Evolutionary conservation across 352 stramenopile species (phyloP), one percentile per base, ranked within the genome.

Genomic region (Phytophthora kernoviae): DNA sequence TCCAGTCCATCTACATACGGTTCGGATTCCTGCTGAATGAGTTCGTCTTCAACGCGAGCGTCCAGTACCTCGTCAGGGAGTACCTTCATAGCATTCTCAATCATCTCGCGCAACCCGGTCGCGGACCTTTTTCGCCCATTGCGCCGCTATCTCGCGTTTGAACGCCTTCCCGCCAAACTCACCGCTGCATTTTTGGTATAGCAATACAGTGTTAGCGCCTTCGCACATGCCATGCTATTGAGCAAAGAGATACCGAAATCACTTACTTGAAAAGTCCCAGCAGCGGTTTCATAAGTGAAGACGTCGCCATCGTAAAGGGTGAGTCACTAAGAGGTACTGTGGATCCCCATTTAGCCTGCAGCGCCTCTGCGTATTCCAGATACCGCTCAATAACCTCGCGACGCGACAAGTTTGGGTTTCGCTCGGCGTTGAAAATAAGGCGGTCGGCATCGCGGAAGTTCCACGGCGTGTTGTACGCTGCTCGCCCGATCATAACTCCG

Each of bases 401-500:
- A 7, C 90, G 74, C n/a, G 88, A 96, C 43, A 97, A 41, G 49
- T 92, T 93, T 9, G 81, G 87, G 50, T 96, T 93, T 11, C 44
- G 51, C 22, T 77, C 62, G 12, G 78, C 77, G 33, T 80, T 78
- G 58, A 94, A 96, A 27, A 96, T 90, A 27, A 94, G 37, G 0
- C 83, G 69, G 54, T 97, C 91, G 27, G 88, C 90, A 40, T 96
- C 77, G 15, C 81, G 79, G 24, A 98, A 91, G 46, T 95, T 88
- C 81, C 87, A 97, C 20, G 88, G 91, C 46, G 75, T 89, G 47
- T 96, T 87, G 71, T 96, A 98, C 44, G 91, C 90, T 5, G 79
- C 90, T 14, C 91, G 77, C 7, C 91, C 91, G 37, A 98, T 92
- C 91, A 98, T 98, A 22, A 97, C 82, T 12, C 91, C 89, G 51